Evolutionary conservation across 441 rosid genomes (phyloP), one percentile per base, ranked within the genome.

Genomic region (Euphorbia corollata): DNA sequence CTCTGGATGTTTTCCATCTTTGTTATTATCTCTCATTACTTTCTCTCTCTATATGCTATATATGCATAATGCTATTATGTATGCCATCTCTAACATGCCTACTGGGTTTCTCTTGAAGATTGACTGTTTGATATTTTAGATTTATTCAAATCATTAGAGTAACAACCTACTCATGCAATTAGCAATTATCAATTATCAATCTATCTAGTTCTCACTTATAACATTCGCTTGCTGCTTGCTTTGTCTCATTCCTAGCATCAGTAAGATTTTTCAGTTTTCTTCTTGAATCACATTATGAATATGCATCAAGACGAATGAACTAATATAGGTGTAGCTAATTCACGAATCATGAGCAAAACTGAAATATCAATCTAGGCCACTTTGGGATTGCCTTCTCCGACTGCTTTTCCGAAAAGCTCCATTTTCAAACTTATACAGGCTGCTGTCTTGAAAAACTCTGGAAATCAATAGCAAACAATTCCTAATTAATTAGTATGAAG

Each of bases 301-400:
- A n/a, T 43, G 56, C 57, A 59, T 68, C 47, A 18, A 27, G 16
- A 48, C 19, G 8, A 56, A 34, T 23, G 55, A 67, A 64, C 12
- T 13, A 12, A 34, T 32, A 68, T n/a, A n/a, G n/a, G 47, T 12
- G 48, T 39, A 27, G 41, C 43, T 48, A 30, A 15, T 7, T 7
- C 38, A n/a, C n/a, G n/a, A n/a, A n/a, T n/a, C n/a, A 67, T 15
- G 51, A 13, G 51, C 13, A 13, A 30, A 13, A 38, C 15, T 15
- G 51, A 65, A 36, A 38, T 20, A 36, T n/a, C n/a, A n/a, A n/a
- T n/a, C n/a, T n/a, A n/a, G n/a, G n/a, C n/a, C n/a, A n/a, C n/a
- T n/a, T n/a, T n/a, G n/a, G n/a, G n/a, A n/a, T n/a, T n/a, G n/a
- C n/a, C n/a, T n/a, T n/a, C n/a, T n/a, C n/a, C n/a, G n/a, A n/a